Evolutionary conservation across 139 green algal species (phyloP).

Genomic region (Auxenochlorella pyrenoidosa): DNA sequence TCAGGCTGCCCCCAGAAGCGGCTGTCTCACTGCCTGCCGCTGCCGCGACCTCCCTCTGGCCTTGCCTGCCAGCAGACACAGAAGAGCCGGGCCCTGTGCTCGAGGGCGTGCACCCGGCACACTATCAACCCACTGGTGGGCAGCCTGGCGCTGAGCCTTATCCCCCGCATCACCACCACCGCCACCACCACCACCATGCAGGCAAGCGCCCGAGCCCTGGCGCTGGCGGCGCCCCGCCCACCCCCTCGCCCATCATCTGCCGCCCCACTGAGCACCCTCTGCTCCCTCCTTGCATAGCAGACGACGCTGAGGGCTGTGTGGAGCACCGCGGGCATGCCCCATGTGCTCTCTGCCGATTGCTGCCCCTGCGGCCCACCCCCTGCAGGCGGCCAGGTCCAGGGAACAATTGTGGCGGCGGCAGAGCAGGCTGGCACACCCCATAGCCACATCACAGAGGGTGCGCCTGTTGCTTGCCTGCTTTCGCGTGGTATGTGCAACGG

Average conservation of each 20-base stretch:
- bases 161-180: neutral
- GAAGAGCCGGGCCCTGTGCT: neutral
- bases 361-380: too few relatives aligned
- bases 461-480: neutral
- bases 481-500: too few relatives aligned
- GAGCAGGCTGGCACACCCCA: neutral
- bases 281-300: too few relatives aligned
- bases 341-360: too few relatives aligned
- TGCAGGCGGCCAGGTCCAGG: neutral
- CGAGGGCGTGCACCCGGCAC: slow-evolving; percentile 5
- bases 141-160: neutral
- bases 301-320: too few relatives aligned
- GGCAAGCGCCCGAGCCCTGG: neutral
- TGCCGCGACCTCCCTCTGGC: too few relatives aligned
- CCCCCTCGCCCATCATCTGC: too few relatives aligned
- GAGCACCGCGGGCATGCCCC: too few relatives aligned
- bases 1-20: neutral
- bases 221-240: too few relatives aligned
- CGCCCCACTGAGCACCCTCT: too few relatives aligned
- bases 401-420: neutral
- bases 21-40: too few relatives aligned
- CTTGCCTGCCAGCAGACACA: neutral
- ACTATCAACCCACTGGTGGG: neutral
- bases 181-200: neutral
- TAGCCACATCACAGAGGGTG: neutral